phyloP scores from a whole-genome alignment of 257 asterid genomes.

The Primulina tabacum region DNA sequence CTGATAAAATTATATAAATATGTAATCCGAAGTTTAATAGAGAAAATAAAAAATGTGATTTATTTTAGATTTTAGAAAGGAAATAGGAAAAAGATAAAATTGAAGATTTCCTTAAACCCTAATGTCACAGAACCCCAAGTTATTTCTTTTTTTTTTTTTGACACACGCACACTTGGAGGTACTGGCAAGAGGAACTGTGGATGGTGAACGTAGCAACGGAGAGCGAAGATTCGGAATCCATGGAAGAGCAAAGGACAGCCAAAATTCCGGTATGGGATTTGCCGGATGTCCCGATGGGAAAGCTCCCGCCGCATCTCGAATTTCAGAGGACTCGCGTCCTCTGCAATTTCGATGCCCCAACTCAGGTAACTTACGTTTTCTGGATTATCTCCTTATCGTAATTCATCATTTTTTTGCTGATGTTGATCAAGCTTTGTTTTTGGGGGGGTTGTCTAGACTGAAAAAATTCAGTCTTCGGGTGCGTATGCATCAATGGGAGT shows the following conservation, averaged over 20 bases:
- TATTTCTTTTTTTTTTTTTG: no score
- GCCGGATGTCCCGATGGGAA: slow-evolving; percentile 50
- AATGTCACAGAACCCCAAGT: neutral
- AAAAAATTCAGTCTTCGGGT: slow-evolving; percentile 71
- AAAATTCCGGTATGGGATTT: neutral
- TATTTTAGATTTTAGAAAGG: no score
- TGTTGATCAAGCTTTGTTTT: neutral
- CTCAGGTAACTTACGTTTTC: slow-evolving; percentile 40
- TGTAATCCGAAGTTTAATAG: no score
- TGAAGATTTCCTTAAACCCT: neutral
- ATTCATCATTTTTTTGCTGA: neutral
- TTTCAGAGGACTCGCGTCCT: slow-evolving; percentile 68
- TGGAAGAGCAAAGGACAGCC: neutral
- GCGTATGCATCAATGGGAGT: slow-evolving; percentile 83
- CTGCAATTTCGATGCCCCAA: slow-evolving; percentile 71
- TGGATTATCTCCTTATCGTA: neutral
- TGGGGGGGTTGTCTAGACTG: slow-evolving; percentile 42
- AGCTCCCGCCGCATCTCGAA: slow-evolving; percentile 61
- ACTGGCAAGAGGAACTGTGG: neutral
- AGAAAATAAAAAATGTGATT: no score
- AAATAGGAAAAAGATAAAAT: no score
- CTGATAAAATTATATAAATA: no score
- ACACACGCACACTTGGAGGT: neutral
- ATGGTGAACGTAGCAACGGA: neutral
- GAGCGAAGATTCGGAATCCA: neutral